Evolutionary conservation across 306 rosid species (phyloP).

Genomic region (Canavalia gladiata): DNA sequence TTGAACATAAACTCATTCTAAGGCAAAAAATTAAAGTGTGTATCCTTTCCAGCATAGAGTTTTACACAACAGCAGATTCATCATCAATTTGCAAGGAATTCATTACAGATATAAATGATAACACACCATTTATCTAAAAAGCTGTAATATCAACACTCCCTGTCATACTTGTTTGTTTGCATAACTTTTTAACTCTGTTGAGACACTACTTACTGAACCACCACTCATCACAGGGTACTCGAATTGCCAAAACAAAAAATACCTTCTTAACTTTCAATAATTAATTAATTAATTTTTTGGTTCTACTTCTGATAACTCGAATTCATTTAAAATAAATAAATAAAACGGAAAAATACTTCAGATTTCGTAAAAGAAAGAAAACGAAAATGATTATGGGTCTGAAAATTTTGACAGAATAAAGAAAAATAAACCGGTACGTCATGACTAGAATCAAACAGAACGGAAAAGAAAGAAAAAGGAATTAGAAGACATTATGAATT

Average conservation of each 20-base stretch:
- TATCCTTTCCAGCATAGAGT: conserved; percentile 14
- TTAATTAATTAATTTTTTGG: neutral
- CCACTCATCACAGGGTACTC: conserved; percentile 6
- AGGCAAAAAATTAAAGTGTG: conserved; percentile 18
- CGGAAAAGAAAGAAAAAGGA: neutral
- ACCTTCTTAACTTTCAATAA: neutral
- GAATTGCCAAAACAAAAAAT: conserved; percentile 14
- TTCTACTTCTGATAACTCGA: neutral
- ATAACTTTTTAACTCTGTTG: neutral
- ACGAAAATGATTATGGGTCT: neutral
- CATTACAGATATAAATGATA: conserved; percentile 4
- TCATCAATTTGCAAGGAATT: neutral
- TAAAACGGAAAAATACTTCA: neutral
- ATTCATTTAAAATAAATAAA: neutral
- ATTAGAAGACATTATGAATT: conserved; percentile 15
- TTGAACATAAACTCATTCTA: conserved; percentile 9
- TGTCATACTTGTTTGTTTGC: neutral
- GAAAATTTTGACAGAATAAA: neutral
- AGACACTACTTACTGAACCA: neutral
- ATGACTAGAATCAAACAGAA: neutral
- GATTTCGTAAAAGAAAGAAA: neutral
- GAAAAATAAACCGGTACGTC: neutral
- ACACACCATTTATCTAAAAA: neutral
- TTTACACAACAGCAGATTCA: neutral
- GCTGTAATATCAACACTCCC: conserved; percentile 18